Evolutionary conservation across 306 rosid species (phyloP).

Genomic region (Mimosa bimucronata): DNA sequence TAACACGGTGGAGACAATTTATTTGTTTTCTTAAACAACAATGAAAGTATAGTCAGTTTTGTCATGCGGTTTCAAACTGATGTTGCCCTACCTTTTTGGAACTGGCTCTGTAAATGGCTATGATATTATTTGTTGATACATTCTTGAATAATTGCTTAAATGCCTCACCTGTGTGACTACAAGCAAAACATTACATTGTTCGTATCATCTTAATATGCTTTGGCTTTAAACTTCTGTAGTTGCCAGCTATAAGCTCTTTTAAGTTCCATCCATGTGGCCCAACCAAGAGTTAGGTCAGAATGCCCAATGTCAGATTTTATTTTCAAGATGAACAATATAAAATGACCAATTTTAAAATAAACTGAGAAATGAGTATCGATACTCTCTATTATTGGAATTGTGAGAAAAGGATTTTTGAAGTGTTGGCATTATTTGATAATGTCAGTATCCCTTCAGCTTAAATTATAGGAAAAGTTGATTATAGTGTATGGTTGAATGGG

Average conservation of each 20-base stretch:
- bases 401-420: background rate
- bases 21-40: background rate
- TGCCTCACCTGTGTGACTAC: too few species aligned
- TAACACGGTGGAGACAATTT: background rate
- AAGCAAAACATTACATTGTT: background rate
- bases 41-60: background rate
- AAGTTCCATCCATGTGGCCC: background rate
- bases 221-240: background rate
- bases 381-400: background rate
- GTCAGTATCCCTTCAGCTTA: background rate
- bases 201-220: background rate
- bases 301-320: background rate
- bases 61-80: background rate
- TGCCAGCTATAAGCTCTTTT: slow-evolving; percentile 2
- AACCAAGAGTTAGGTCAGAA: slow-evolving; percentile 4
- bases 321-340: background rate
- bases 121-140: slow-evolving; percentile 9
- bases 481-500: background rate
- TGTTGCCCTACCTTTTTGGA: background rate
- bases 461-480: background rate
- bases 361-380: background rate
- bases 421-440: background rate
- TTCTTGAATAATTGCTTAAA: slow-evolving; percentile 11
- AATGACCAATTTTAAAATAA: background rate
- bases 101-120: background rate